Base-by-base conservation (phyloP, 345 rosid species). In the Excoecaria agallocha region DNA sequence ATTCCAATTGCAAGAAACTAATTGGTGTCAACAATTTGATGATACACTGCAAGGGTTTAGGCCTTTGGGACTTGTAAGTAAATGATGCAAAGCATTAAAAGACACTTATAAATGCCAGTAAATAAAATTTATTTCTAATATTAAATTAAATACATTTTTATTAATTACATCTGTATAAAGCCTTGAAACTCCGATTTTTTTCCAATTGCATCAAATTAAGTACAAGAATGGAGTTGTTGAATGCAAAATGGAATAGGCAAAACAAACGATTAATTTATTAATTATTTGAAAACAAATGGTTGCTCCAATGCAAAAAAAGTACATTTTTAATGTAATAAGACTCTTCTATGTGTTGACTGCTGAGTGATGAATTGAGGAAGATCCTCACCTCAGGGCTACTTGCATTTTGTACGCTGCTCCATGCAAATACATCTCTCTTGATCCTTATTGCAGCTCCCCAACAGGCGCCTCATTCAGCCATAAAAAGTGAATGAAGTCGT, bases 381-480 rank as follows among this genome's bases (percentile, higher is more conserved):
- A 1, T 30, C 30, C 30, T 30, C 30, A 30, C 30, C 30, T 30
- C 30, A 30, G 30, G 30, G 30, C 30, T 54, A 60, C 67, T 62
- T 20, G 72, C 62, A 57, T 69, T 54, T 76, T 78, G 74, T 84
- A 57, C 46, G 61, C 48, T 50, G 58, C 35, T 65, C 74, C 46
- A 75, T 22, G 75, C 30, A 63, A 56, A 41, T 48, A 43, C 19
- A 35, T 48, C 59, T 0, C 16, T 30, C 3, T 22, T 43, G 49
- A 16, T 69, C 60, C 76, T 83, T 76, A 93, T 68, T 86, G 91
- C 83, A 95, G 77, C 82, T 95, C 99, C 70, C 99, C 99, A 4
- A 95, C 98, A 2, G 99, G 99, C 6, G 98, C 99, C 85, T 95
- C 99, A 5, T 95, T 95, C 77, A 95, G 97, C 98, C 99, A 95